These are phyloP conservation scores for Ustilago esculenta DNA, from an alignment of 1,284 basidiomycete genomes.

Conservation along the genomic window DNA sequence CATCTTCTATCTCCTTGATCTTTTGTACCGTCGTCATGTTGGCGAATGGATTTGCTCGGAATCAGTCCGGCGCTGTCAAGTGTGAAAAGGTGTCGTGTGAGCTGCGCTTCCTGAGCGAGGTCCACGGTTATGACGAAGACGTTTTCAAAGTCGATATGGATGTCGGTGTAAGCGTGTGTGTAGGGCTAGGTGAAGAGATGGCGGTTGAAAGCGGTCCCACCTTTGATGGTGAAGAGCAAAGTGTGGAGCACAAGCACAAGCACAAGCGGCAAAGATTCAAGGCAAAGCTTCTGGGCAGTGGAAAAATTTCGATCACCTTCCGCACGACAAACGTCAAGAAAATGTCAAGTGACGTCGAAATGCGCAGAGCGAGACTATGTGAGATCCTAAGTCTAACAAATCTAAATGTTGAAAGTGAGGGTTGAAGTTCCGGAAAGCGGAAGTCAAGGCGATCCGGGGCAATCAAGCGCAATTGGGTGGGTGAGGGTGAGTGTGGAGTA, in stretches of 20 bases:
- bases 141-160: no score
- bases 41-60: slow-evolving; percentile 14
- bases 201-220: not conserved
- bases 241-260: slow-evolving; percentile 3
- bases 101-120: not conserved
- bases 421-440: no score
- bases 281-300: slow-evolving; percentile 10
- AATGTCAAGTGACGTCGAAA: slow-evolving; percentile 28
- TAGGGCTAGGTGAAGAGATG: no score
- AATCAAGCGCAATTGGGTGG: slow-evolving; percentile 1
- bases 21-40: slow-evolving; percentile 60
- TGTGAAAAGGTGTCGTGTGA: not conserved
- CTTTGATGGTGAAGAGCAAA: slow-evolving; percentile 2
- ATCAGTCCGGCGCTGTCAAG: slow-evolving; percentile 25
- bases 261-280: not conserved
- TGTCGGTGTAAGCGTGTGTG: no score
- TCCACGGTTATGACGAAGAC: no score
- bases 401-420: no score
- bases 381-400: no score
- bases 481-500: no score
- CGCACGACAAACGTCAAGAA: slow-evolving; percentile 19
- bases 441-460: slow-evolving; percentile 6
- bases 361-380: no score
- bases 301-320: slow-evolving; percentile 37
- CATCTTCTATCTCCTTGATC: slow-evolving; percentile 67